Evolutionary conservation across 2,329 filamentous ascomycete genomes (phyloP).

Genomic region (Cladophialophora immunda): DNA sequence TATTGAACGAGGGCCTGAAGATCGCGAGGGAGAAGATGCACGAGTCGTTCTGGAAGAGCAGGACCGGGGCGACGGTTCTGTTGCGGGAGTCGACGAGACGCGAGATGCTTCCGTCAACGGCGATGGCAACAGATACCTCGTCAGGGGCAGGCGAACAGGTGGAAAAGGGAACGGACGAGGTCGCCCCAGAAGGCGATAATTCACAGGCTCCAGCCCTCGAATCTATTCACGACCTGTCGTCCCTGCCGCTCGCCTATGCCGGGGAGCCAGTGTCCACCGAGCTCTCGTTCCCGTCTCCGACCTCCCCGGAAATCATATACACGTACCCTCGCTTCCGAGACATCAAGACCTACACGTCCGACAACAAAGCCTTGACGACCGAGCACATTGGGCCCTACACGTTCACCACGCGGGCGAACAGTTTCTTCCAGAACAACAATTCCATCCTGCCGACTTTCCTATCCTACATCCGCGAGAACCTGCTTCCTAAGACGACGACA

Average conservation of each 20-base stretch:
- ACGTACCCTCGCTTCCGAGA: slow-evolving; percentile 72
- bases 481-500: slow-evolving; percentile 64
- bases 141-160: not conserved
- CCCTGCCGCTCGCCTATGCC: slow-evolving; percentile 14
- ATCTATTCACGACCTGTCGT: slow-evolving; percentile 12
- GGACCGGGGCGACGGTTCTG: slow-evolving; percentile 84
- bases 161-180: not conserved
- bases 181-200: not conserved
- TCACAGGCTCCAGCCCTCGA: slow-evolving; percentile 37
- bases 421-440: slow-evolving; percentile 99
- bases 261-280: slow-evolving; percentile 2
- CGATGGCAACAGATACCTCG: not conserved
- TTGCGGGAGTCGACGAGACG: slow-evolving; percentile 85
- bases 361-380: slow-evolving; percentile 80
- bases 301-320: slow-evolving; percentile 61
- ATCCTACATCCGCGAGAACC: slow-evolving; percentile 79
- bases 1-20: slow-evolving; percentile 80
- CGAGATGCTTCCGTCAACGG: slow-evolving; percentile 43
- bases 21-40: slow-evolving; percentile 80
- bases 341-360: slow-evolving; percentile 86
- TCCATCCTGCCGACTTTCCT: slow-evolving; percentile 91
- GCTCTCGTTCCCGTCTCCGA: slow-evolving; percentile 40
- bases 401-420: slow-evolving; percentile 90
- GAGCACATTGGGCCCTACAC: slow-evolving; percentile 87
- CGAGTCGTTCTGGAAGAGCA: slow-evolving; percentile 74